Base-by-base conservation (phyloP, 352 stramenopile genomes). In the Vaucheria bursata region DNA sequence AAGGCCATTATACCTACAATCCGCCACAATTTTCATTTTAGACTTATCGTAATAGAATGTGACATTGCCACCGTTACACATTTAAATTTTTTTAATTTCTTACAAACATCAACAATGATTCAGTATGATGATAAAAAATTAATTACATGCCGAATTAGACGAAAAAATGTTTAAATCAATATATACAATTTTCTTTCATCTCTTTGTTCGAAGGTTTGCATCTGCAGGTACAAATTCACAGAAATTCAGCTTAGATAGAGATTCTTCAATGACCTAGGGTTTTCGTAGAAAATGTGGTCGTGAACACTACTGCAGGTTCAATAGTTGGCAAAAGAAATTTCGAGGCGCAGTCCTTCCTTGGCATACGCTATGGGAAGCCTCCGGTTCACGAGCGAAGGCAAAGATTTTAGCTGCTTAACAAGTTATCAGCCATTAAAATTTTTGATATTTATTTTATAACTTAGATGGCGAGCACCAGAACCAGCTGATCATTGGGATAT, bases 351-450 rank as follows among this genome's bases (percentile, higher is more conserved):
- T 75, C 34, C 2, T 86, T 83, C 45, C 74, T 86, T 0, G 84
- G 84, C 8, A 86, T 87, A 29, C 84, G 83, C 7, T 87, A 79
- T 52, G 84, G 77, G 5, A 35, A 65, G 5, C 84, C 84, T 39
- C 84, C 84, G 6, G 52, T 87, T 0, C 80, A 75, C 0, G 59
- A 71, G 0, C 31, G 33, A 74, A 68, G n/a, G 36, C 85, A 8
- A 70, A 84, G 7, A 87, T 85, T 38, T 71, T 76, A 49, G 73
- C 52, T 4, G 52, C 52, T 33, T 4, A 1, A 3, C 12, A 29
- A 12, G 37, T 45, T 32, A 50, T 32, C 35, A 18, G 33, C 18
- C 34, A 4, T 74, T 74, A 12, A 18, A 34, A 31, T 1, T 7
- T 2, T 68, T 68, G 53, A 34, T 68, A 31, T 68, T 2, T 7